phyloP scores from a whole-genome alignment of 345 rosid species.

The Populus euphratica region DNA sequence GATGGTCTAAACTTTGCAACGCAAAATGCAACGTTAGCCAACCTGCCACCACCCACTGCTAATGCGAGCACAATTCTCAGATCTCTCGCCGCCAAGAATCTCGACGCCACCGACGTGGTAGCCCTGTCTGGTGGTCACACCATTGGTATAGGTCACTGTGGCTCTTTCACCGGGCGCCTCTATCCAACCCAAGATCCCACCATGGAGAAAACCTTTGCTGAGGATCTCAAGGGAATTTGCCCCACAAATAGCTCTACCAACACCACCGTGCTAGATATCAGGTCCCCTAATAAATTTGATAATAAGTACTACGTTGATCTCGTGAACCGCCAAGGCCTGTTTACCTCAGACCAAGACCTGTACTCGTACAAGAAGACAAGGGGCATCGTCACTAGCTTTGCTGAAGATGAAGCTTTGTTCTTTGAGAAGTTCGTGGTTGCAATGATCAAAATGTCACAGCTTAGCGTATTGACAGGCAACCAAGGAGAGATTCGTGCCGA shows the following conservation, averaged over 20 bases:
- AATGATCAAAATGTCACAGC: constrained; percentile 77
- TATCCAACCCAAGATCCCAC: constrained; percentile 75
- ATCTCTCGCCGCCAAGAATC: constrained; percentile 40
- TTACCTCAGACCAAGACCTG: constrained; percentile 84
- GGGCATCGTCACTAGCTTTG: constrained; percentile 57
- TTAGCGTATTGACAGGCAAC: constrained; percentile 53
- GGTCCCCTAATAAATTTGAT: constrained; percentile 66
- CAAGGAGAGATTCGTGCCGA: constrained; percentile 71
- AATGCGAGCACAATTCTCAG: constrained; percentile 40
- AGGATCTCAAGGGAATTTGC: constrained; percentile 45
- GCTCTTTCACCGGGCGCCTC: constrained; percentile 49
- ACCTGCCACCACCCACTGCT: constrained; percentile 51
- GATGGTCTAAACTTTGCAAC: constrained; percentile 61
- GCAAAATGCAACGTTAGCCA: constrained; percentile 38
- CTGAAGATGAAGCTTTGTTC: constrained; percentile 49
- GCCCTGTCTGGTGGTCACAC: constrained; percentile 96
- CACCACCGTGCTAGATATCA: constrained; percentile 52
- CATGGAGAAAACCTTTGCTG: constrained; percentile 67
- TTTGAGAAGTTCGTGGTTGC: constrained; percentile 53
- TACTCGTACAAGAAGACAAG: constrained; percentile 54
- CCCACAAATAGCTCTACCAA: constrained; percentile 39
- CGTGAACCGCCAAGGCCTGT: constrained; percentile 74
- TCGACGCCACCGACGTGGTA: constrained; percentile 63
- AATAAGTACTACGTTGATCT: constrained; percentile 78
- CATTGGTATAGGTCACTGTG: constrained; percentile 64